These are phyloP conservation scores for Magnaporthiopsis incrustans DNA, from an alignment of 2,329 filamentous ascomycete species.

Conservation along the genomic window DNA sequence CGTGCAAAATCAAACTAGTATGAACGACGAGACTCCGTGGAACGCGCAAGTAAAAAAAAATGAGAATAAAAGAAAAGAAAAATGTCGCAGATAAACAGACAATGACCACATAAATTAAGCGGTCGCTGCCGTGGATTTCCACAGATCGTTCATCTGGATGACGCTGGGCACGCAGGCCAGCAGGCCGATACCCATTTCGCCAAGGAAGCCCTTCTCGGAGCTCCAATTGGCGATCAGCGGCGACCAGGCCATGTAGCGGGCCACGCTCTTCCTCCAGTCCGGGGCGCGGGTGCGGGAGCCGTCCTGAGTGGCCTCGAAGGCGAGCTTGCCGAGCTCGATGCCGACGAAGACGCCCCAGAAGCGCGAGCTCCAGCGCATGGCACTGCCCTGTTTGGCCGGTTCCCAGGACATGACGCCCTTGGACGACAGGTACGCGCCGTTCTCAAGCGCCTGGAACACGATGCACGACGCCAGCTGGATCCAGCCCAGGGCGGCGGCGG, in stretches of 20 bases:
- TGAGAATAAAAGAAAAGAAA: background rate
- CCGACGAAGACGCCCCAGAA: constrained; percentile 75
- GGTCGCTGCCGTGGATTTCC: constrained; percentile 27
- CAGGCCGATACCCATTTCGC: constrained; percentile 31
- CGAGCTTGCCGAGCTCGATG: constrained; percentile 63
- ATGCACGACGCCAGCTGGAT: constrained; percentile 61
- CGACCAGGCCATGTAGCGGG: constrained; percentile 67
- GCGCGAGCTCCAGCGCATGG: constrained; percentile 65
- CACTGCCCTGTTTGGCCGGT: constrained; percentile 47
- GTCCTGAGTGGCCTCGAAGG: constrained; percentile 33
- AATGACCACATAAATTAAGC: background rate
- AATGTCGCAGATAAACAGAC: background rate
- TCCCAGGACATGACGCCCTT: constrained; percentile 61
- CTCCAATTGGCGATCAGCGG: constrained; percentile 83
- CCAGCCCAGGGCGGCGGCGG: constrained; percentile 48
- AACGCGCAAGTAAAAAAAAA: background rate
- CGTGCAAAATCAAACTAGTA: background rate
- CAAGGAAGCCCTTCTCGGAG: constrained; percentile 49
- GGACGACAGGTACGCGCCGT: constrained; percentile 65
- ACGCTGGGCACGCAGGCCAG: constrained; percentile 36
- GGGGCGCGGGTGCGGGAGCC: constrained; percentile 31
- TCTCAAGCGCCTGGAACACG: constrained; percentile 73
- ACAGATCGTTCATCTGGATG: constrained; percentile 37
- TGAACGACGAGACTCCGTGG: background rate
- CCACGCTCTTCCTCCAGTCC: constrained; percentile 58